Percentiles rank a stretch among this genome's conserved stretches.
Conservation (phyloP, 306 rosid genomes). For the Gleditsia sinensis region DNA sequence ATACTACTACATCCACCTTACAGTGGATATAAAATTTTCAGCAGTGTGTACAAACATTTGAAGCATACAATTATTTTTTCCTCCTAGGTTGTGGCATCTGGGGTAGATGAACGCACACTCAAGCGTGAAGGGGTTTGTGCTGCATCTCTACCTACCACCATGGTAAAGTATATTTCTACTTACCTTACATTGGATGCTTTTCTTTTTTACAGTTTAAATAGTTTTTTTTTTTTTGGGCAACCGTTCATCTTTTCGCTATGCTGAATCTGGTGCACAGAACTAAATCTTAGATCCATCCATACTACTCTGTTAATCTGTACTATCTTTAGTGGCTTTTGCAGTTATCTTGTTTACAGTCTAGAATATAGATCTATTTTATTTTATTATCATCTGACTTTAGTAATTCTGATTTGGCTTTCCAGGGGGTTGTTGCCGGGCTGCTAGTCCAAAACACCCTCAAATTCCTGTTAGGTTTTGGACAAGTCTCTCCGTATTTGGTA, state of each 20-base stretch:
- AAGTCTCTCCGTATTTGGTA: constrained; percentile 90
- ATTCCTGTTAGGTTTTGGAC: constrained; percentile 81
- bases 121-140: constrained; percentile 99
- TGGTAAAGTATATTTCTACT: constrained; percentile 52
- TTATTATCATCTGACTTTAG: constrained; percentile 10
- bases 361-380: neutral
- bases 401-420: constrained; percentile 32
- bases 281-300: neutral
- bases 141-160: constrained; percentile 96
- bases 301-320: constrained; percentile 18
- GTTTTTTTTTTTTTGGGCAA: constrained; percentile 5
- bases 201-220: constrained; percentile 22
- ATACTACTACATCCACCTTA: constrained; percentile 19
- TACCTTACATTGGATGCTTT: constrained; percentile 10
- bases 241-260: constrained; percentile 15
- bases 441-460: constrained; percentile 94
- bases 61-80: constrained; percentile 34
- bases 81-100: constrained; percentile 92
- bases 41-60: constrained; percentile 22
- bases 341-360: constrained; percentile 6
- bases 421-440: constrained; percentile 99
- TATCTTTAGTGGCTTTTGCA: constrained; percentile 20
- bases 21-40: neutral
- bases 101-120: constrained; percentile 92
- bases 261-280: constrained; percentile 3